phyloP scores from a whole-genome alignment of 495 filamentous ascomycete genomes.

The Wilcoxina mikolae region DNA sequence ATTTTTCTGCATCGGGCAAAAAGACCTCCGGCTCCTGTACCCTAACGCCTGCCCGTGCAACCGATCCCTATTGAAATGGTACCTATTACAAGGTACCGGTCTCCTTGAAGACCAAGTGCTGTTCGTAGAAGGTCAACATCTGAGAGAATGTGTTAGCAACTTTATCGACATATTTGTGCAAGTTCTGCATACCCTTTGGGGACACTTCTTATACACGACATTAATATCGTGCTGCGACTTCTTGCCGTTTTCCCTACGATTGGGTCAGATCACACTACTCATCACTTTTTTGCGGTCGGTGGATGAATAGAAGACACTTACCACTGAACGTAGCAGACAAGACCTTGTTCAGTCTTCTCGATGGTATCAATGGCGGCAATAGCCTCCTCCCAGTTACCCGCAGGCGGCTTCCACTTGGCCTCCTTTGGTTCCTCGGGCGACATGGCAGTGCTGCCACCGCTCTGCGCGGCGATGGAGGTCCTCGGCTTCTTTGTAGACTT shows the following conservation, averaged over 20 bases:
- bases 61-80: no score
- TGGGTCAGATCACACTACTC: conserved; percentile 24
- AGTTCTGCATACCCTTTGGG: conserved; percentile 38
- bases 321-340: conserved; percentile 29
- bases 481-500: conserved; percentile 27
- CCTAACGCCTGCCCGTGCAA: no score
- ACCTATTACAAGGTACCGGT: conserved; percentile 20
- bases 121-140: conserved; percentile 50
- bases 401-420: conserved; percentile 38
- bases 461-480: conserved; percentile 23
- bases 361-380: conserved; percentile 42
- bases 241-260: conserved; percentile 27
- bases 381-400: conserved; percentile 44
- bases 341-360: conserved; percentile 35
- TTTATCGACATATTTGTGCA: neutral
- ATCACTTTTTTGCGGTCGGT: neutral
- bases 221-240: conserved; percentile 46
- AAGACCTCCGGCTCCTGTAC: no score
- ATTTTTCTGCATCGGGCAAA: no score
- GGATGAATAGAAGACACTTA: no score
- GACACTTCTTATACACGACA: conserved; percentile 43
- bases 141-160: conserved; percentile 20
- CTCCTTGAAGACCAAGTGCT: conserved; percentile 34
- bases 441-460: conserved; percentile 10
- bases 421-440: conserved; percentile 28